These are phyloP conservation scores for Odontarrhena argentea DNA, from an alignment of 345 rosid genomes.

Conservation along the genomic window DNA sequence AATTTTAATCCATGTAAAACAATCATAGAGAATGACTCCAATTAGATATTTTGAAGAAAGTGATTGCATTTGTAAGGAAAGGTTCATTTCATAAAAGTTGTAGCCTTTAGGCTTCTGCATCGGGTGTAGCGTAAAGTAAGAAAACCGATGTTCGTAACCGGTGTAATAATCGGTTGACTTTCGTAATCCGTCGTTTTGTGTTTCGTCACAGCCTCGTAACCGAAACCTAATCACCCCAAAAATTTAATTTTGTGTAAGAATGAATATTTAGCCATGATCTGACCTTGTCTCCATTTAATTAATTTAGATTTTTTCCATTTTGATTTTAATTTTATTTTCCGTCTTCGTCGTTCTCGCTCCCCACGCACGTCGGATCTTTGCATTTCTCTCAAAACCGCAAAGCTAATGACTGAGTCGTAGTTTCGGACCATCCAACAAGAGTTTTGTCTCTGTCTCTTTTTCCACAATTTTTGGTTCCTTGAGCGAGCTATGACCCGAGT, in stretches of 20 bases:
- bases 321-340: not conserved
- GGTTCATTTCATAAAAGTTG: too few species aligned
- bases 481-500: constrained; percentile 14
- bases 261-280: too few species aligned
- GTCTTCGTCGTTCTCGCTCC: constrained; percentile 31
- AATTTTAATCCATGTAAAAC: too few species aligned
- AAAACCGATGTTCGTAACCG: constrained; percentile 15
- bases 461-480: constrained; percentile 6
- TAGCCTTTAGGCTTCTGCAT: too few species aligned
- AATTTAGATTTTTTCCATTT: too few species aligned
- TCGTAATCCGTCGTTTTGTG: constrained; percentile 5
- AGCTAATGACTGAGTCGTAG: constrained; percentile 5
- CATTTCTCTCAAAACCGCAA: constrained; percentile 13
- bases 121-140: not conserved
- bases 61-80: too few species aligned
- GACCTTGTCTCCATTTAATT: too few species aligned
- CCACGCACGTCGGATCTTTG: constrained; percentile 21
- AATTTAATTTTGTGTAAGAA: too few species aligned
- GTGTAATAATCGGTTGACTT: constrained; percentile 18
- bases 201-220: constrained; percentile 36
- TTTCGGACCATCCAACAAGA: not conserved
- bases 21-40: too few species aligned
- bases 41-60: too few species aligned
- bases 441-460: not conserved
- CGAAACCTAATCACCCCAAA: not conserved